Evolutionary conservation across 2,329 filamentous ascomycete species (phyloP), one percentile per base, ranked within the genome.

Genomic region (Epichloe hybrida): DNA sequence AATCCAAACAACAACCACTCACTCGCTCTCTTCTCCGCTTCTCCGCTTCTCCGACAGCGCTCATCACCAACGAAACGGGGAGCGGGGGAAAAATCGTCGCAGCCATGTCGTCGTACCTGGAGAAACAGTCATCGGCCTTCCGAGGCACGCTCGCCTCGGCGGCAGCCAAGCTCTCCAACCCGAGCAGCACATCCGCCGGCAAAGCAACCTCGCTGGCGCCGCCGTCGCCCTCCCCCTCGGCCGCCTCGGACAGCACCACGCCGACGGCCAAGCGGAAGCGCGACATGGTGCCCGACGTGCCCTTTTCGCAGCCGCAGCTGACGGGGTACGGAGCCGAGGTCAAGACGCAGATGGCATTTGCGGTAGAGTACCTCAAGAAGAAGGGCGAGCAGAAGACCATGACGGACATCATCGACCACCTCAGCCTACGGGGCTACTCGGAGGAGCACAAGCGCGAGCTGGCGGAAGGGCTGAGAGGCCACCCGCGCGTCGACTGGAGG

Each of bases 291-390:
- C 72, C 73, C 45, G 72, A 75, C 12, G 73, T 86, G 49, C 64
- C 64, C 65, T 91, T 83, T 69, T 90, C 86, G 51, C 87, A 90
- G 69, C 86, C 86, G 20, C 77, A 79, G 56, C 81, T 84, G 61
- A 87, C 81, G 15, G 84, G 83, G 62, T 86, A 83, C 49, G 88
- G 89, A 57, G 76, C 76, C 53, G 84, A 91, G 66, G 81, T 93
- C 65, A 83, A 88, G 72, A 94, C 89, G 12, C 87, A 95, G 66
- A 83, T 96, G 64, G 80, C 85, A 52, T 95, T 89, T 69, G 88
- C 88, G 20, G 83, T 95, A 64, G 81, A 90, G 55, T 87, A 88
- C 64, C 80, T 95, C 53, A 84, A 84, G 69, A 80, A 83, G 63
- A 83, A 83, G 64, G 79, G 79, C 52, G 71, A 81, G 54, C 71